Base-by-base conservation (phyloP, 208 protist species). In the Phytomonas francai region DNA sequence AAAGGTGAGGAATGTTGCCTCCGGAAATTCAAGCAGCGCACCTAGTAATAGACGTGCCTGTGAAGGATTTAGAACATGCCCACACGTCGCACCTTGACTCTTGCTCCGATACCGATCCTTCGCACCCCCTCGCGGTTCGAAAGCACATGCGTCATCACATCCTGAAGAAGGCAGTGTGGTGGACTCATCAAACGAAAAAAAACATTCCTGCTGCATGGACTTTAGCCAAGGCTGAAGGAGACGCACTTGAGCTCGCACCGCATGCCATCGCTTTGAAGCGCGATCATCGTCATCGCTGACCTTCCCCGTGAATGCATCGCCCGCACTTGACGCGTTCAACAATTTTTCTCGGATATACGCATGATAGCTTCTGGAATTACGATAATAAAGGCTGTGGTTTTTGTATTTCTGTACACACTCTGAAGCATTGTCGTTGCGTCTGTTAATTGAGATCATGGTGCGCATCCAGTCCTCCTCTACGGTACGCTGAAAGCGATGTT, bases 1-100 rank as follows among this genome's bases (percentile, higher is more conserved):
- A 54, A 54, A 54, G 45, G 45, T 54, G 45, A 54, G 45, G 45
- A 54, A 54, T 54, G 45, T 54, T 19, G 45, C 45, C 45, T 54
- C 45, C 45, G 45, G 45, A 54, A 54, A 54, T 54, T 54, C 16
- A 25, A 54, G 25, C 2, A 54, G 45, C 19, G 16, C 6, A 25
- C 45, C 16, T 54, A 54, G 25, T 8, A 54, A 19, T 54, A 54
- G 45, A 54, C 45, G 45, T 1, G 45, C 45, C 45, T 54, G 45
- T 25, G 45, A 54, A 7, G 45, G 22, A 5, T 9, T 54, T 19
- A 54, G 45, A 25, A 54, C 45, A 19, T 54, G 45, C 45, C 0
- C 22, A 25, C 45, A 54, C 7, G 19, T 22, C 16, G 11, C 6
- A 7, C 45, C 6, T 7, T 19, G 45, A 6, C 16, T 54, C 45